These are phyloP conservation scores for Arthonia radiata DNA, from an alignment of 495 filamentous ascomycete species.

Conservation along the genomic window DNA sequence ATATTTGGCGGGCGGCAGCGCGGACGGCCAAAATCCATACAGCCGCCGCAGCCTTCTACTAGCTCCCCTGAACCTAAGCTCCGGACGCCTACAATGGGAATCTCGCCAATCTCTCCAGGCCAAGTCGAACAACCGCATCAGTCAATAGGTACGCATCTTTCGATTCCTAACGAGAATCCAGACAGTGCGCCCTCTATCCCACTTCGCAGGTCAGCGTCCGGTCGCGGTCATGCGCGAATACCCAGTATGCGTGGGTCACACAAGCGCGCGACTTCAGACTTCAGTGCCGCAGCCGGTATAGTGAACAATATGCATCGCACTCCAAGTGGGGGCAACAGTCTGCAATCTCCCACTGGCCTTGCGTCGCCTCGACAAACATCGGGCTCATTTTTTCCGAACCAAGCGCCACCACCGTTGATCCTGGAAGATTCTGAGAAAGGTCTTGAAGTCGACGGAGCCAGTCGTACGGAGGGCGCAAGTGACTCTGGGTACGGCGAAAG, in stretches of 20 bases:
- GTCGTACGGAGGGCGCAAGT: constrained; percentile 11
- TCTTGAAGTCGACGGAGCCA: constrained; percentile 16
- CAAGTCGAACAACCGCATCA: constrained; percentile 9
- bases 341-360: too few species aligned
- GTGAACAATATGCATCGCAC: constrained; percentile 72
- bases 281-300: constrained; percentile 34
- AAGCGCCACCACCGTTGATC: constrained; percentile 26
- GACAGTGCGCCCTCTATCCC: constrained; percentile 69
- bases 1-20: constrained; percentile 6
- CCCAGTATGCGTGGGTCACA: too few species aligned
- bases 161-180: constrained; percentile 30
- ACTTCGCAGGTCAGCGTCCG: constrained; percentile 37
- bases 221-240: constrained; percentile 22
- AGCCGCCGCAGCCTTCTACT: constrained; percentile 11
- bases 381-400: constrained; percentile 31
- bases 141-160: neutral
- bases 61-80: too few species aligned
- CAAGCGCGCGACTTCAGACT: constrained; percentile 44
- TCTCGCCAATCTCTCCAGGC: constrained; percentile 2
- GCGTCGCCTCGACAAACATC: constrained; percentile 22
- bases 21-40: constrained; percentile 9
- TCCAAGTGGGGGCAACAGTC: too few species aligned
- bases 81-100: too few species aligned
- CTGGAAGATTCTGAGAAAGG: constrained; percentile 22
- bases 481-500: constrained; percentile 1